Conservation (phyloP, 768 basidiomycete genomes). For the Leccinum arenicola region DNA sequence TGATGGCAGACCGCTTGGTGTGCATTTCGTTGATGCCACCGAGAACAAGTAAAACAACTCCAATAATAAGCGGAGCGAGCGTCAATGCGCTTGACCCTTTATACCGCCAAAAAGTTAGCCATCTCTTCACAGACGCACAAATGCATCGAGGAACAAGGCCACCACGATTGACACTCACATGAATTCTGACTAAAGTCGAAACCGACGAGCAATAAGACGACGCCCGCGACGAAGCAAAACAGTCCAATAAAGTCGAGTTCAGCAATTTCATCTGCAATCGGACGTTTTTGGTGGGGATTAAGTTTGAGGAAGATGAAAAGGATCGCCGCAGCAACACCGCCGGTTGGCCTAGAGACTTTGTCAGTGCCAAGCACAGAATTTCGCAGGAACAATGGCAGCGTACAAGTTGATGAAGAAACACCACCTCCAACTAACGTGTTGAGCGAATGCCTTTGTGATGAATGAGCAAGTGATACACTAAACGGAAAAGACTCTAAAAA, state of each 20-base stretch:
- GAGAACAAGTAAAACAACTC: constrained; percentile 48
- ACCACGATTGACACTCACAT: constrained; percentile 44
- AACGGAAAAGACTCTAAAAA: background rate
- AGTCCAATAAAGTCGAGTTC: constrained; percentile 77
- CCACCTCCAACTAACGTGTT: constrained; percentile 83
- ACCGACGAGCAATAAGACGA: constrained; percentile 68
- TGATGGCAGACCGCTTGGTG: constrained; percentile 65
- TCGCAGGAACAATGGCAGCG: constrained; percentile 12
- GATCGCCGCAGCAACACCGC: constrained; percentile 57
- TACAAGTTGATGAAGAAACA: constrained; percentile 79
- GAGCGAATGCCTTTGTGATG: constrained; percentile 51
- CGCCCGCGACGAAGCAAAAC: constrained; percentile 55
- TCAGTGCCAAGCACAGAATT: background rate
- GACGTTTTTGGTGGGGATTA: constrained; percentile 65
- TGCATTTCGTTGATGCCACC: constrained; percentile 56
- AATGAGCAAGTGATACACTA: constrained; percentile 1
- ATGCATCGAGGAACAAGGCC: too few species aligned
- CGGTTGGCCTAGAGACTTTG: constrained; percentile 56
- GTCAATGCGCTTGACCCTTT: constrained; percentile 59
- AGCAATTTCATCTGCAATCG: constrained; percentile 53
- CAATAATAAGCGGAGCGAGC: constrained; percentile 60
- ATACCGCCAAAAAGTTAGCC: background rate
- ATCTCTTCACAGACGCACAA: background rate
- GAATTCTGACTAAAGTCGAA: constrained; percentile 67
- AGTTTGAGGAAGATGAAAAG: constrained; percentile 76